Evolutionary conservation across 2,329 filamentous ascomycete species (phyloP).

Genomic region (Claviceps humidiphila): DNA sequence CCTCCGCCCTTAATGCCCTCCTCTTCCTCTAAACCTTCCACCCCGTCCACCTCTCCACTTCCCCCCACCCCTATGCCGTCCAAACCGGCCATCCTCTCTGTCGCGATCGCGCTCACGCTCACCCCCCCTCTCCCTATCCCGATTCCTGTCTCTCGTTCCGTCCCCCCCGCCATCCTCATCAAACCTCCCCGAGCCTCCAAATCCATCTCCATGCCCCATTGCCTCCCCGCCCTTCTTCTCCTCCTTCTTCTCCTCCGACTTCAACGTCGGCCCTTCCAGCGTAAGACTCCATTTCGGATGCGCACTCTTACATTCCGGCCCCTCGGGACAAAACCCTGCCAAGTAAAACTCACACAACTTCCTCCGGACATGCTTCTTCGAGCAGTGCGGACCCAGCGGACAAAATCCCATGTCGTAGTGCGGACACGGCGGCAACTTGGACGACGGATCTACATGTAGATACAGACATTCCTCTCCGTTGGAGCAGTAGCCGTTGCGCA

Average conservation of each 20-base stretch:
- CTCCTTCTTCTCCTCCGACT: constrained; percentile 50
- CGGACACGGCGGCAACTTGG: constrained; percentile 66
- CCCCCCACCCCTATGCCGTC: constrained; percentile 20
- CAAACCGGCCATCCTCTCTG: constrained; percentile 20
- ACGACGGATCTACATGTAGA: constrained; percentile 74
- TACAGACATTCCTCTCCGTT: constrained; percentile 96
- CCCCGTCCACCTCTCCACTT: constrained; percentile 24
- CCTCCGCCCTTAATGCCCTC: neutral
- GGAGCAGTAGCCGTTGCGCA: constrained; percentile 84
- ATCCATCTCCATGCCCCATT: constrained; percentile 18
- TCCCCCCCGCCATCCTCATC: constrained; percentile 10
- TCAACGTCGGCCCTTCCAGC: constrained; percentile 61
- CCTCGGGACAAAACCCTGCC: constrained; percentile 89
- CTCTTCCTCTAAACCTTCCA: constrained; percentile 18
- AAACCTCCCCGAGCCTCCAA: constrained; percentile 16
- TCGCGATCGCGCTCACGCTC: constrained; percentile 24
- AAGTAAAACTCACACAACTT: constrained; percentile 75
- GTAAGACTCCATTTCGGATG: constrained; percentile 74
- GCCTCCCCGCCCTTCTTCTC: constrained; percentile 18
- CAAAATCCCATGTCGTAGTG: constrained; percentile 95
- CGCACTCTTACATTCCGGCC: constrained; percentile 58
- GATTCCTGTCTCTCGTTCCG: constrained; percentile 11
- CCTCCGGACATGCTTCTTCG: constrained; percentile 77
- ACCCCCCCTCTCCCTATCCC: constrained; percentile 3
- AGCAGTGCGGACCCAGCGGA: constrained; percentile 73